Base-by-base conservation (phyloP, 768 basidiomycete species). In the Suillus spraguei region DNA sequence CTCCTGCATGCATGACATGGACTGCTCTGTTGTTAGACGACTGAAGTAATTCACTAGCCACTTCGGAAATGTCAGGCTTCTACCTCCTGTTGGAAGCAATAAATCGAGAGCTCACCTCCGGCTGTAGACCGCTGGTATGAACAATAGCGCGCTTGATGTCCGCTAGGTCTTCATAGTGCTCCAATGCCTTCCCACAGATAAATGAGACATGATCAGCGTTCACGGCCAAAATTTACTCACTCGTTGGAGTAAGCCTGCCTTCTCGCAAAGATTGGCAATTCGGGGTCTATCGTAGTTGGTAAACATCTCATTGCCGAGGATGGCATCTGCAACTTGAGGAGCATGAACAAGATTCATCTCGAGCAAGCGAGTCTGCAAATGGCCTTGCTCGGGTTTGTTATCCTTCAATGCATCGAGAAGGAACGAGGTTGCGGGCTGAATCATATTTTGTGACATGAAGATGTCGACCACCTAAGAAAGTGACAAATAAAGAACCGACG, bases 381-480 rank as follows among this genome's bases (percentile, higher is more conserved):
- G 95, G 0, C 88, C 97, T 73, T 99, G 97, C 76, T 99, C 97
- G 0, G 96, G 93, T 74, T 92, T 92, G 82, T 99, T 99, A 62
- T 99, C 97, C 81, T 99, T 99, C 69, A 99, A 83, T 24, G 96
- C 97, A 72, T 99, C 97, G 63, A 99, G 80, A 55, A 99, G 81
- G 89, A 99, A 99, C 1, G 95, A 96, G 0, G 97, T 99, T 6
- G 97, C 97, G 22, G 96, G 97, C 76, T 99, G 97, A 63, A 99
- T 96, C 95, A 99, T 94, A 79, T 98, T 99, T 74, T 97, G 96
- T 0, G 92, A 91, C 95, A 98, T 97, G 83, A 99, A 99, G 70
- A 99, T 97, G 71, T 99, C 97, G 64, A 98, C 95, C 61, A 98
- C 92, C 88, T 91, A 61, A 3, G 20, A 33, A 36, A 53, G 38